phyloP scores from a whole-genome alignment of 257 asterid species.

The Hygrophila difformis region DNA sequence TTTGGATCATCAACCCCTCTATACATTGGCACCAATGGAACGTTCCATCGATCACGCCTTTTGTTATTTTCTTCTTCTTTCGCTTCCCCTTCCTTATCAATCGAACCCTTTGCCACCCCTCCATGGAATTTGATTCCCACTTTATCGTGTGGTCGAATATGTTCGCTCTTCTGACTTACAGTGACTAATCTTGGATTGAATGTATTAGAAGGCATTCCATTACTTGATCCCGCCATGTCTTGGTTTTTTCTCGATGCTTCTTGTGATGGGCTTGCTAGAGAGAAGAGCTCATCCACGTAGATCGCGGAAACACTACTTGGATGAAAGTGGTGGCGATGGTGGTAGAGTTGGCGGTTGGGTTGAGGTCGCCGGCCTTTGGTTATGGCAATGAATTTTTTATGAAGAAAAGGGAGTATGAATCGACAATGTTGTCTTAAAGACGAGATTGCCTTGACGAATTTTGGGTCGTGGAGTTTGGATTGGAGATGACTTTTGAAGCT shows the following conservation, averaged over 20 bases:
- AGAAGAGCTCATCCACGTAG: conserved; percentile 27
- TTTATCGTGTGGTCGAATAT: too few species aligned
- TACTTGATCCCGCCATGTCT: conserved; percentile 20
- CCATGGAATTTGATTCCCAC: too few species aligned
- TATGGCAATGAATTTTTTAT: conserved; percentile 13
- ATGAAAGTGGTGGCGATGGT: neutral
- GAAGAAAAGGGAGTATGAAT: too few species aligned
- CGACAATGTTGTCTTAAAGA: conserved; percentile 18
- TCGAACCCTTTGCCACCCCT: too few species aligned
- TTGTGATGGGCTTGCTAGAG: conserved; percentile 4
- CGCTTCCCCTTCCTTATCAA: too few species aligned
- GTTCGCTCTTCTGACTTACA: neutral
- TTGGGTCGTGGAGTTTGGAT: conserved; percentile 20
- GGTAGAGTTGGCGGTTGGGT: neutral
- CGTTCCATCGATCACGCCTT: too few species aligned
- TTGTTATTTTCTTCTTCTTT: too few species aligned
- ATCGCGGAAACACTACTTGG: conserved; percentile 19
- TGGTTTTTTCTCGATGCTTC: neutral
- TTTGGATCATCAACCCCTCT: too few species aligned
- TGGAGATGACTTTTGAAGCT: conserved; percentile 22
- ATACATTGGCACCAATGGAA: too few species aligned
- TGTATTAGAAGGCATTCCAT: neutral
- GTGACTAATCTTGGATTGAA: neutral
- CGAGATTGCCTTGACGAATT: conserved; percentile 18
- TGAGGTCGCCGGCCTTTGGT: conserved; percentile 5